A percentile compares a stretch with the other conserved stretches of the same genome.
Conservation (phyloP, 345 rosid species). For the Erysimum cheiranthoides region DNA sequence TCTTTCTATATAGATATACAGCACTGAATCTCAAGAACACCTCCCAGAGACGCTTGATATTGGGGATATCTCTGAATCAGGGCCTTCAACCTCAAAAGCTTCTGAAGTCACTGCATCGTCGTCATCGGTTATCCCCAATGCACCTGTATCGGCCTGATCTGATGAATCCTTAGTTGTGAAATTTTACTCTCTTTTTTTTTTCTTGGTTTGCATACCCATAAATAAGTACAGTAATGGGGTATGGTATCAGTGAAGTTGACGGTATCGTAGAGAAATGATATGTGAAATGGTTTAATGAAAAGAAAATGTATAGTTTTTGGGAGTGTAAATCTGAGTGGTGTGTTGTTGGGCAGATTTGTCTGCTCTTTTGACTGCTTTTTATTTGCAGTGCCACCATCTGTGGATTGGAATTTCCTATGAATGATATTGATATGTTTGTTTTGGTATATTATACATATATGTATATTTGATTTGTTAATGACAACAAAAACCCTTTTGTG, state of each 20-base stretch:
- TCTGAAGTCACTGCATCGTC: conserved; percentile 50
- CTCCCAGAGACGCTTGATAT: conserved; percentile 84
- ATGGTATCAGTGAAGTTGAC: conserved; percentile 14
- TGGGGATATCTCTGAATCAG: conserved; percentile 64
- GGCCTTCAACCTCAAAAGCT: conserved; percentile 48
- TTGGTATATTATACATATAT: neutral
- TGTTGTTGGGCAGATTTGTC: conserved; percentile 25
- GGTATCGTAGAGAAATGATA: conserved; percentile 14
- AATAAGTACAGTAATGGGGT: conserved; percentile 37
- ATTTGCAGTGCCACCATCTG: conserved; percentile 17
- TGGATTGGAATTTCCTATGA: conserved; percentile 27
- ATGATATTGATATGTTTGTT: conserved; percentile 35
- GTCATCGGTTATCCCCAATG: conserved; percentile 49
- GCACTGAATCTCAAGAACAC: conserved; percentile 49
- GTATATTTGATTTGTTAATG: conserved; percentile 4
- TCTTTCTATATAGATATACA: conserved; percentile 54
- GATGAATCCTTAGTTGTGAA: conserved; percentile 26
- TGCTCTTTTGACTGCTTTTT: conserved; percentile 26
- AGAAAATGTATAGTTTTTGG: conserved; percentile 31
- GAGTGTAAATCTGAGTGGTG: conserved; percentile 27
- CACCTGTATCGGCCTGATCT: conserved; percentile 42
- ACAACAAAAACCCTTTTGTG: neutral
- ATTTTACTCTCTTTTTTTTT: neutral
- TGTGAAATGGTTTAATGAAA: conserved; percentile 14
- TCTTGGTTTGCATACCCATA: conserved; percentile 37